Evolutionary conservation across 1,284 basidiomycete genomes (phyloP), one percentile per base, ranked within the genome.

Genomic region (Austroboletus niveus): DNA sequence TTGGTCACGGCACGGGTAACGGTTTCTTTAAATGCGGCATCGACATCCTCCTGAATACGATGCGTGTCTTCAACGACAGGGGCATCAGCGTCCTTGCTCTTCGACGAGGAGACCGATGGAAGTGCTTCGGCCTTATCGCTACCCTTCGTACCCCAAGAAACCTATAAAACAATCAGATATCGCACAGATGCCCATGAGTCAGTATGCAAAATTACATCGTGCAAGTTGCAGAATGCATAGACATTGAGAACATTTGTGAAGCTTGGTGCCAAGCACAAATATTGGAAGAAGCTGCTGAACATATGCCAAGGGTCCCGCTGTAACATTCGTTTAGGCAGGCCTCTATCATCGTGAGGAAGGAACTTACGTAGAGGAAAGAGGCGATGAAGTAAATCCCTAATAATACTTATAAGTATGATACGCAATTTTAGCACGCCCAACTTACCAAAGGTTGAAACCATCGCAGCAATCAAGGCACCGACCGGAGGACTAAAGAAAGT

Each of bases 241-340:
- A 96, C 92, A 70, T 97, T 97, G 60, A 98, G 81, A 29, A 97
- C 87, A 65, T 97, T 98, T 45, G 87, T 94, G 74, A 96, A 95
- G 60, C 89, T 92, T 1, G 92, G 92, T 15, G 94, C 94, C 48
- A 97, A 71, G 57, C 87, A 84, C 61, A 97, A 75, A 69, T 97
- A 98, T 70, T 97, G 95, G 60, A 89, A 77, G 79, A 98, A 95
- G 63, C 92, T 94, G n/a, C 92, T 93, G 70, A 96, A 84, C 87
- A 99, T 92, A 69, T 98, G 95, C 95, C 95, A 98, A 7, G 95
- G 95, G 72, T 98, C 95, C 54, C 89, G 83, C 89, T 94, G 57
- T 12, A 54, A 45, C 32, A 15, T n/a, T 39, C 42, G 50, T 55
- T 55, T 47, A 38, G 12, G 8, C 31, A 51, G 14, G 8, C 6